Base-by-base conservation (phyloP, 805 yeast species). In the Metschnikowia drakensbergensis region DNA sequence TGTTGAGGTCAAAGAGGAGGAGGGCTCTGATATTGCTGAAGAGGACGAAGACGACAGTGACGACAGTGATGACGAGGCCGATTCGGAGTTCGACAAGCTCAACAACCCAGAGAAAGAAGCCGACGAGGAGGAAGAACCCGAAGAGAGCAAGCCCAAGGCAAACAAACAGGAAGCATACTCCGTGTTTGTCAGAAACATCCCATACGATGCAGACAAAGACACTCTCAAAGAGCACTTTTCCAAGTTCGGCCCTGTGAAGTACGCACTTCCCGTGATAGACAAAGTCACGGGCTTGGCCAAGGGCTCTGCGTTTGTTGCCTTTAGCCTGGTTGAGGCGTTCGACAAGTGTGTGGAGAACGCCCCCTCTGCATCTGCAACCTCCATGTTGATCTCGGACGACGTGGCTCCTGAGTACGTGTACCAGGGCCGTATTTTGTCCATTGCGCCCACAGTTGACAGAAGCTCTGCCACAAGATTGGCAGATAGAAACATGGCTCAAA, bases 291-390 rank as follows among this genome's bases (percentile, higher is more conserved):
- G 95, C 5, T 71, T 88, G 51, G 92, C 98, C 9, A 87, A 78
- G 64, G 99, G 99, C 53, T 86, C 97, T 0, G 99, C 97, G 0
- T 94, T 94, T 64, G 96, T 94, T 37, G 96, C 96, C 0, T 94
- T 94, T 63, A 67, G 65, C 44, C 71, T 76, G 23, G 80, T 79
- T 46, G 82, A 76, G 4, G 80, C 86, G 3, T 87, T 81, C 58
- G 75, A 76, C 30, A 76, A 79, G 46, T 91, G 97, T 69, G 63
- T 91, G 32, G 73, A 74, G 4, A 77, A 82, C 59, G 96, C 97
- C 0, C 98, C 99, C 25, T 80, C 81, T 38, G 76, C 82, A 17
- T 72, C 71, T 5, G 66, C 79, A 11, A 73, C 82, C 10, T 82
- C 90, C 4, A 72, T 89, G 61, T 76, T 94, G 58, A 83, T 94